Conservation (phyloP, 2,329 filamentous ascomycete genomes). For the Fusarium palustre region DNA sequence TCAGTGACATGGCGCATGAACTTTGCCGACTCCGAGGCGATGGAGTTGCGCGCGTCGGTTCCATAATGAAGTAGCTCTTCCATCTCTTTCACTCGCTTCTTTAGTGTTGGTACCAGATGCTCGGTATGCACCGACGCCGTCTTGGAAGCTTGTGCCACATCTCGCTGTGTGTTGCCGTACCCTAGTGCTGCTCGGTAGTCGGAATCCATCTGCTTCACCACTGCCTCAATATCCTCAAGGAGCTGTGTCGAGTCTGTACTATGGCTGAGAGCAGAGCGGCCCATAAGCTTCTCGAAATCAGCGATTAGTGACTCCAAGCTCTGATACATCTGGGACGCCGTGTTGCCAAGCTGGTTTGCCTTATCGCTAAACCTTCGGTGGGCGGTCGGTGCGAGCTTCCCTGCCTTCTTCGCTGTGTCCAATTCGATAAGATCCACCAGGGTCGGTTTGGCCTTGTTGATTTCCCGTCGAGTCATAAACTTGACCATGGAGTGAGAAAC, state of each 20-base stretch:
- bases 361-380: slow-evolving; percentile 70
- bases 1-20: slow-evolving; percentile 87
- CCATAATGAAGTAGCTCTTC: slow-evolving; percentile 69
- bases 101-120: slow-evolving; percentile 68
- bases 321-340: slow-evolving; percentile 69
- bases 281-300: slow-evolving; percentile 70
- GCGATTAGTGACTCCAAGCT: slow-evolving; percentile 71
- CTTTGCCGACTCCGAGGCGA: slow-evolving; percentile 72
- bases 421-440: slow-evolving; percentile 82
- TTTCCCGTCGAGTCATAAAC: slow-evolving; percentile 68
- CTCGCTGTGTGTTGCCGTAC: slow-evolving; percentile 72
- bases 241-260: slow-evolving; percentile 74
- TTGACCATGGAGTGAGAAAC: slow-evolving; percentile 74
- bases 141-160: slow-evolving; percentile 71
- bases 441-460: slow-evolving; percentile 64
- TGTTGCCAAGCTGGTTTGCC: slow-evolving; percentile 70
- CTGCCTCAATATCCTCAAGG: slow-evolving; percentile 84
- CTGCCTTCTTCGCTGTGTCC: slow-evolving; percentile 78
- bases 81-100: slow-evolving; percentile 69
- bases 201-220: slow-evolving; percentile 86
- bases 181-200: slow-evolving; percentile 84
- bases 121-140: slow-evolving; percentile 73
- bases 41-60: slow-evolving; percentile 74
- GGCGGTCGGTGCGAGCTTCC: slow-evolving; percentile 69
- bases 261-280: slow-evolving; percentile 66